phyloP scores from a whole-genome alignment of 495 filamentous ascomycete genomes.

The Alectoria sarmentosa region DNA sequence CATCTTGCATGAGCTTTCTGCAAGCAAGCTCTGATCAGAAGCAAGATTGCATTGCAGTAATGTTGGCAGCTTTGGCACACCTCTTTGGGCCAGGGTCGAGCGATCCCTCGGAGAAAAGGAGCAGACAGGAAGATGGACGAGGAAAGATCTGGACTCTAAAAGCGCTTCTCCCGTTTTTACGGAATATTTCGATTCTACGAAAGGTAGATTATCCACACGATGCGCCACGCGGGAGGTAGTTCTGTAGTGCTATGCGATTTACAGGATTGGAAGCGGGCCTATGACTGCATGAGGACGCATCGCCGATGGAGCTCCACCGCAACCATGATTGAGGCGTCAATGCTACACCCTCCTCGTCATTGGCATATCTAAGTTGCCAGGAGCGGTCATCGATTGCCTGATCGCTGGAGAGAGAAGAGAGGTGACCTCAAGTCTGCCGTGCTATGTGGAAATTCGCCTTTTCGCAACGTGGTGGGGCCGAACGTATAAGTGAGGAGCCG shows the following conservation, averaged over 20 bases:
- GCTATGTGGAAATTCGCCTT: neutral
- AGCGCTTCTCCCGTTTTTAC: neutral
- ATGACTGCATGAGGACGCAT: constrained; percentile 13
- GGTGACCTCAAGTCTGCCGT: neutral
- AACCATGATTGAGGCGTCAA: constrained; percentile 16
- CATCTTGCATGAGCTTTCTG: constrained; percentile 15
- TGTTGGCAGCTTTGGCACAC: neutral
- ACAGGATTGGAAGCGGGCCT: constrained; percentile 24
- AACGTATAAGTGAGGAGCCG: constrained; percentile 6
- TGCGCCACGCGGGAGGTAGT: constrained; percentile 21
- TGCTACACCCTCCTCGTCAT: neutral
- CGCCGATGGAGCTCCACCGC: constrained; percentile 11
- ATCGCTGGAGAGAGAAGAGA: neutral
- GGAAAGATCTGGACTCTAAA: constrained; percentile 2
- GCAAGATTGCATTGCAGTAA: neutral
- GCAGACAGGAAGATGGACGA: neutral
- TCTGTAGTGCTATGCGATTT: constrained; percentile 17
- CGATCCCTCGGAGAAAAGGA: neutral
- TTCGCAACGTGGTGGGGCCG: neutral
- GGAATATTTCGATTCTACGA: neutral
- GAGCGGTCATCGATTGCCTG: constrained; percentile 2
- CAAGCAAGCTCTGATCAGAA: neutral
- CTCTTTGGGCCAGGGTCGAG: neutral
- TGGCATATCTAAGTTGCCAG: neutral
- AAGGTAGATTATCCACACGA: neutral